phyloP scores from a whole-genome alignment of 73 alveolate species.

The Tetrahymena malaccensis region DNA sequence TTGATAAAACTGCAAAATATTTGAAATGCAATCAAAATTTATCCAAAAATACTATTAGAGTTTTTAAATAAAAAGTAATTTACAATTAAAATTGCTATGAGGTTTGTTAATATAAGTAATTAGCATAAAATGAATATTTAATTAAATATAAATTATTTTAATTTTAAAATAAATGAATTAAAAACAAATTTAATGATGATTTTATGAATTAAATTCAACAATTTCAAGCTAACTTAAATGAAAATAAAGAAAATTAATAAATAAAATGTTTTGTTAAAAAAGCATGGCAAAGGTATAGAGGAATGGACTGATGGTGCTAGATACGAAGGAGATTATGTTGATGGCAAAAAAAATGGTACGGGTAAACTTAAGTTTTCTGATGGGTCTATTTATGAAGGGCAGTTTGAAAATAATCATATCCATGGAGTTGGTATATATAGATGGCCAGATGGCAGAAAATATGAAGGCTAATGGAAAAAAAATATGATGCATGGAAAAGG shows the following conservation, averaged over 20 bases:
- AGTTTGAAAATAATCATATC: slow-evolving; percentile 5
- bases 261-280: slow-evolving; percentile 1
- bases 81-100: no score
- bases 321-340: slow-evolving; percentile 60
- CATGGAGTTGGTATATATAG: slow-evolving; percentile 13
- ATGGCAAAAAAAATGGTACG: slow-evolving; percentile 59
- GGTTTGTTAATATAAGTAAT: no score
- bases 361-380: slow-evolving; percentile 54
- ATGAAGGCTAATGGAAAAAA: slow-evolving; percentile 21
- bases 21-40: no score
- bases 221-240: no score
- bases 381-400: slow-evolving; percentile 47
- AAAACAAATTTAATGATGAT: no score
- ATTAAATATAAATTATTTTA: no score
- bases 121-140: no score
- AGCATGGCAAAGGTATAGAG: slow-evolving; percentile 58
- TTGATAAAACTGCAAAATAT: no score
- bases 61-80: no score
- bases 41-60: no score
- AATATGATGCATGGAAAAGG: slow-evolving; percentile 39
- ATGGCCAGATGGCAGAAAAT: slow-evolving; percentile 33
- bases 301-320: slow-evolving; percentile 49
- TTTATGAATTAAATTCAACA: no score
- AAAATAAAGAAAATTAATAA: neutral
- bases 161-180: no score